Evolutionary conservation across 768 basidiomycete genomes (phyloP), one percentile per base, ranked within the genome.

Genomic region (Lactifluus hygrophoroides): DNA sequence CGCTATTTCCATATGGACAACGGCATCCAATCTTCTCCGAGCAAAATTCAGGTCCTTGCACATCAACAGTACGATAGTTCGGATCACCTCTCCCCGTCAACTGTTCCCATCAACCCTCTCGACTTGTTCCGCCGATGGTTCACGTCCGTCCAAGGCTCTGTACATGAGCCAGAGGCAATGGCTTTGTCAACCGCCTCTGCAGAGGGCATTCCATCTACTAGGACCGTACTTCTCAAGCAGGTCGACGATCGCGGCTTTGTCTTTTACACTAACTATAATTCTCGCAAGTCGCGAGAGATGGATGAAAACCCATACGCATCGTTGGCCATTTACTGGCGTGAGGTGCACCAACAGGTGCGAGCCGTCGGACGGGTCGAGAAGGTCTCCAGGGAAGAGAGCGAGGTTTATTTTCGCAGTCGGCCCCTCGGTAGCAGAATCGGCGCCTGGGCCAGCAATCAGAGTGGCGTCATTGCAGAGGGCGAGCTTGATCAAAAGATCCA

Each of bases 211-310:
- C 95, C 95, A 25, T 92, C 90, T 37, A 83, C 87, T 11, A 84
- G 95, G 64, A 80, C 90, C 71, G 94, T 97, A 55, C 84, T 97
- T 58, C 83, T 98, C 68, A 96, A 94, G 72, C 82, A 92, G 68
- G 82, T 91, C 66, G 96, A 98, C 75, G 67, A 77, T 30, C 82
- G 77, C 54, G 96, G 96, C 51, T 97, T 98, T 75, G 82, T 95
- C 57, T 96, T 97, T 75, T 99, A 81, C 79, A 98, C 95, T 32
- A 99, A 99, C 73, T 98, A 98, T 75, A 81, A 84, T 40, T 95
- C 93, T 11, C 83, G 94, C 64, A 99, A 98, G 74, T 93, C 91
- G 3, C 68, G 73, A 42, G 96, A 98, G 70, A 78, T 98, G 28
- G 57, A 71, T 6, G 78, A 74, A 38, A 94, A 94, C 68, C 90